Base-by-base conservation (phyloP, 768 basidiomycete genomes). In the Tremella fuciformis region DNA sequence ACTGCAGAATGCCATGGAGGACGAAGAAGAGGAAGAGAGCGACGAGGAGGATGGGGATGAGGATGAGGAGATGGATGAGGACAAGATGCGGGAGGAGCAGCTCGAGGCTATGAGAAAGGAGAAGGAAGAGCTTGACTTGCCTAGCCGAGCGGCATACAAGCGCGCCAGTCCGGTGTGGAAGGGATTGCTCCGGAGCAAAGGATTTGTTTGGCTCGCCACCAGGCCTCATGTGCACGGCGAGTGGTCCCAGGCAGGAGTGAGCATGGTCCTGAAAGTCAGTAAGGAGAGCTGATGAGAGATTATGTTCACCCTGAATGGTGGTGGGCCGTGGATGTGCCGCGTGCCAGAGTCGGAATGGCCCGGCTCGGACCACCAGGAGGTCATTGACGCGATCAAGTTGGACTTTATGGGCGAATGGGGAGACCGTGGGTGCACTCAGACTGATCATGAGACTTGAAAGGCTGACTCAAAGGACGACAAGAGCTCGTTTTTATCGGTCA, bases 191-290 rank as follows among this genome's bases (percentile, higher is more conserved):
- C 65, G 77, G 16, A 70, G 67, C 6, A 76, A 77, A 58, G 76
- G 77, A 9, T 78, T 77, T 63, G 56, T 68, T 29, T 77, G 77
- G 77, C 49, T 77, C n/a, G 76, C 76, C 1, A 72, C 74, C 0
- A 58, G 77, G 3, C 75, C 75, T 0, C 41, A 52, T 8, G 51
- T 74, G 41, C 61, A 58, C 15, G 77, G 77, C 18, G 77, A 77
- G 49, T 75, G 76, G 76, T 65, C 60, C 1, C 76, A 78, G 52
- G 73, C 76, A 0, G 76, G 74, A 19, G 65, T 69, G 19, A 60
- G 59, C 44, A 3, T 44, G 19, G 2, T 0, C 8, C 3, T 34
- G 4, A 11, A 4, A 13, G 15, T 19, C 6, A 34, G 6, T 13
- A 13, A 13, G 18, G 3, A 21, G 19, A 2, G 39, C n/a, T 21